Base-by-base conservation (phyloP, 805 yeast genomes). In the Candida sphagnicola region DNA sequence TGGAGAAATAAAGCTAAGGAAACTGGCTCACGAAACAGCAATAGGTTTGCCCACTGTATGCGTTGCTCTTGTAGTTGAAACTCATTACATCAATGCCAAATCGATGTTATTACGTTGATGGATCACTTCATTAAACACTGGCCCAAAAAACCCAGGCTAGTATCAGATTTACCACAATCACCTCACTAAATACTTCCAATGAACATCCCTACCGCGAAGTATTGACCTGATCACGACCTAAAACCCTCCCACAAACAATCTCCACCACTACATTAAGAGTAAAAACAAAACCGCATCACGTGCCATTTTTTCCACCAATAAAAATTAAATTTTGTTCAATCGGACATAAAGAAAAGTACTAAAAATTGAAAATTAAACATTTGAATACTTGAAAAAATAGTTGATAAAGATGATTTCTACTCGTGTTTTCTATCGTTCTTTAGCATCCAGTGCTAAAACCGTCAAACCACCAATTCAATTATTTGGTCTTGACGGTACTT, bases 401-500 rank as follows among this genome's bases (percentile, higher is more conserved):
- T 30, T 25, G 28, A 21, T n/a, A 36, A 40, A 29, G 40, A 57
- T 47, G 50, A 77, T 78, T 82, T 75, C 78, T 56, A 71, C 82
- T 53, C 83, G 83, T 71, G 71, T 74, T 55, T 79, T 80, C 61
- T 57, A 72, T 60, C 83, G 90, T 72, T 69, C 82, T 41, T 63
- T 84, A 72, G 91, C 95, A 57, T 67, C 90, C 43, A 83, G 86
- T 51, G 65, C 81, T 56, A 68, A 72, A 57, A 43, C 76, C 42
- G 77, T 77, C 57, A 82, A 80, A 67, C 89, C 95, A 38, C 97
- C 98, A 41, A 85, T 91, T 48, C 96, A 89, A 77, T 77, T 91
- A 62, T 91, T 78, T 58, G 98, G 98, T 48, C 71, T 91, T 52
- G 97, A 90, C 53, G 99, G 98, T 61, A 89, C 98, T 49, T 91